Conservation (phyloP, 225 moss, liverwort and hornwort genomes). For the Bryum argenteum region DNA sequence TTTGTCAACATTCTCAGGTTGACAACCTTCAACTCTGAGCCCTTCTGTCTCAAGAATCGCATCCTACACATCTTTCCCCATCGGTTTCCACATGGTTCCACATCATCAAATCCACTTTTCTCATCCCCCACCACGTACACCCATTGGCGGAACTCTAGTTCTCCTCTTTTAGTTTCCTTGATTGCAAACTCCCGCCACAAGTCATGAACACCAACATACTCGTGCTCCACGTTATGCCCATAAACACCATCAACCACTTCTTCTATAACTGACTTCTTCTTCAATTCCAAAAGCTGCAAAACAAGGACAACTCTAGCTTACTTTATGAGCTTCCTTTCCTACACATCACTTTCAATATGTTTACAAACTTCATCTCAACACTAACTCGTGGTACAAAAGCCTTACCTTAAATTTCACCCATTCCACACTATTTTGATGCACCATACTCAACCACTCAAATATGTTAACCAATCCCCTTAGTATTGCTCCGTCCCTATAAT, state of each 20-base stretch:
- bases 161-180: slow-evolving; percentile 12
- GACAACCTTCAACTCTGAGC: not conserved
- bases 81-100: not conserved
- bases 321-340: not conserved
- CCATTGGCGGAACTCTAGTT: slow-evolving; percentile 9
- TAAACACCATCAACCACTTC: slow-evolving; percentile 22
- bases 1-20: not conserved
- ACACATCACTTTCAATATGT: no score
- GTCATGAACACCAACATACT: slow-evolving; percentile 15
- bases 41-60: slow-evolving; percentile 3
- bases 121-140: slow-evolving; percentile 11
- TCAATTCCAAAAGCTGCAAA: slow-evolving; percentile 6
- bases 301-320: not conserved
- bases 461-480: not conserved
- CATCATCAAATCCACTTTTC: slow-evolving; percentile 1
- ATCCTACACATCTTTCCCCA: slow-evolving; percentile 19
- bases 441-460: slow-evolving; percentile 32
- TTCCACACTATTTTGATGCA: slow-evolving; percentile 16
- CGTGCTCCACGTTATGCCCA: no score
- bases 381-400: not conserved
- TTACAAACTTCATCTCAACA: no score
- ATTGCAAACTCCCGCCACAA: slow-evolving; percentile 22
- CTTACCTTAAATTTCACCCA: slow-evolving; percentile 17
- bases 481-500: not conserved
- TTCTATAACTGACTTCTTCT: slow-evolving; percentile 18